Percentiles rank a stretch among this genome's conserved stretches.
phyloP scores from a whole-genome alignment of 805 yeast species.

The Cyberlindnera saturnus region DNA sequence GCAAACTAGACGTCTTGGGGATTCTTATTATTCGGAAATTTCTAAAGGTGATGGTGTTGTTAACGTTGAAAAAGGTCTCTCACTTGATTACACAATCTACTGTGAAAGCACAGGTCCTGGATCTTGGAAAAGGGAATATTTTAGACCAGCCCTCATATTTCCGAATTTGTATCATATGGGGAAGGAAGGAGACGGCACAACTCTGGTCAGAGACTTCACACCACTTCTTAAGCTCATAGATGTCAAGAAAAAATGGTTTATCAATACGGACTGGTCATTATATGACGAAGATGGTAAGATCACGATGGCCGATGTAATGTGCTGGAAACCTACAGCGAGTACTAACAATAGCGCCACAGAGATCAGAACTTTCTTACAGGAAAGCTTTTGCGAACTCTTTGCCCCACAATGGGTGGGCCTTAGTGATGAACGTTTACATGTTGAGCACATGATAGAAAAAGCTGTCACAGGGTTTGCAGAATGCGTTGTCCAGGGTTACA shows the following conservation, averaged over 20 bases:
- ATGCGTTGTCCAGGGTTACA: background rate
- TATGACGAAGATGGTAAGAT: background rate
- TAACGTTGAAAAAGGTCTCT: background rate
- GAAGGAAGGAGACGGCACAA: background rate
- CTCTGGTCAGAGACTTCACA: background rate
- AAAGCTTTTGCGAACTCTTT: no score
- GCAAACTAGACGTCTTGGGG: background rate
- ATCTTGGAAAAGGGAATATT: background rate
- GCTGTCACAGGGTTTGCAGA: background rate
- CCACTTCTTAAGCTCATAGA: background rate
- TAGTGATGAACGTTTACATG: background rate
- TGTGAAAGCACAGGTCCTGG: background rate
- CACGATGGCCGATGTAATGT: background rate
- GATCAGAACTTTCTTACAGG: no score
- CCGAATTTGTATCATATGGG: background rate
- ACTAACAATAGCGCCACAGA: no score
- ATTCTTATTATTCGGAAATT: background rate
- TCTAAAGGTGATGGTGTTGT: background rate
- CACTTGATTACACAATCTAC: background rate
- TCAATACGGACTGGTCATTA: no score
- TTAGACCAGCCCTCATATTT: background rate
- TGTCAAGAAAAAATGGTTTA: no score
- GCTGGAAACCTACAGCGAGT: no score
- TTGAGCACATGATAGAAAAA: background rate
- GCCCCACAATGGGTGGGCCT: no score